Conservation (phyloP, 2,329 filamentous ascomycete genomes). For the Trichoderma breve region DNA sequence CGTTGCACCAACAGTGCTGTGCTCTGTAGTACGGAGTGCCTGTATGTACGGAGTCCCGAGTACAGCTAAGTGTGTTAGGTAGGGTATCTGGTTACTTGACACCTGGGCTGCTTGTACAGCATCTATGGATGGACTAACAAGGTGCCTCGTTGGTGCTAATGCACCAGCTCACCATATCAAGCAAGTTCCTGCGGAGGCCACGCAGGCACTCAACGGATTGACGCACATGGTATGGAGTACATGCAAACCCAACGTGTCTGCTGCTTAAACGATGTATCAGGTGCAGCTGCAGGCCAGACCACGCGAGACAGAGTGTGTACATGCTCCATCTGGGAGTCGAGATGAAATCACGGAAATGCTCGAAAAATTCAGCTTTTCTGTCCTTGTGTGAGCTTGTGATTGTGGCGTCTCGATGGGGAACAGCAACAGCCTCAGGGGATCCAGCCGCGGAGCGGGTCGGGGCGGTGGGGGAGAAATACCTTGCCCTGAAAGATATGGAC, state of each 20-base stretch:
- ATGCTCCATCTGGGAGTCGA: not conserved
- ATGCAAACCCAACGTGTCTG: not conserved
- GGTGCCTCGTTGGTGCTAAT: not conserved
- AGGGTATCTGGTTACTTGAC: not conserved
- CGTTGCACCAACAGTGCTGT: not conserved
- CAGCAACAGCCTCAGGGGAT: not conserved
- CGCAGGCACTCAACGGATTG: not conserved
- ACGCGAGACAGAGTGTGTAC: not conserved
- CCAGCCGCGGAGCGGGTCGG: slow-evolving; percentile 8
- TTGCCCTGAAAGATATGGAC: not conserved
- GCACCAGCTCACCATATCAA: not conserved
- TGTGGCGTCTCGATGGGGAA: not conserved
- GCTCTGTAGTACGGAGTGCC: not conserved
- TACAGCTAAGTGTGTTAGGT: no score
- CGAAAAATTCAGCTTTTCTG: not conserved
- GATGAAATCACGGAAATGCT: not conserved
- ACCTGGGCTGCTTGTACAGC: not conserved
- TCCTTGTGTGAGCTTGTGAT: not conserved
- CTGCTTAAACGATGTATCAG: slow-evolving; percentile 5
- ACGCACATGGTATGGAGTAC: not conserved
- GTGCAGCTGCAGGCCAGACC: not conserved
- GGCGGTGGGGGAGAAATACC: not conserved
- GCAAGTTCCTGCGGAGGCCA: not conserved
- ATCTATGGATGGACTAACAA: not conserved
- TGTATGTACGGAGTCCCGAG: not conserved